Percentiles rank a stretch among this genome's conserved stretches.
These are phyloP conservation scores for Ascochyta lentis DNA, from an alignment of 2,329 filamentous ascomycete species.

Conservation along the genomic window DNA sequence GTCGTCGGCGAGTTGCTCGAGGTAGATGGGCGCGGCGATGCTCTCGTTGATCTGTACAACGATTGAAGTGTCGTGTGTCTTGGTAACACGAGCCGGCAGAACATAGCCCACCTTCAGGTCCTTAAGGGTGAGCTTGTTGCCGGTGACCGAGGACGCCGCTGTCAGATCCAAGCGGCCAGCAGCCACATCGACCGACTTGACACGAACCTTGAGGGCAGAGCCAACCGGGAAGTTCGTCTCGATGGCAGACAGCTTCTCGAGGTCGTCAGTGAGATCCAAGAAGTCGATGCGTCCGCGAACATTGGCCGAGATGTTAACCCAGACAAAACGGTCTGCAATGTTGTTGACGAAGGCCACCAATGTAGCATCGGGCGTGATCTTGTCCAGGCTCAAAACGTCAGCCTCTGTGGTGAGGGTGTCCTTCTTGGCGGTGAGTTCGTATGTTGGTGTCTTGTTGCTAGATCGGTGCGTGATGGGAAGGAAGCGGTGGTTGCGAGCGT, in stretches of 20 bases:
- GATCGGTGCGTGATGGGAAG: conserved; percentile 87
- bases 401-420: conserved; percentile 61
- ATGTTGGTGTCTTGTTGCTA: conserved; percentile 73
- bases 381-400: conserved; percentile 72
- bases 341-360: conserved; percentile 93
- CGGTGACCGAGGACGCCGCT: conserved; percentile 67
- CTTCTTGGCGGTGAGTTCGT: conserved; percentile 85
- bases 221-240: conserved; percentile 84
- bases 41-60: conserved; percentile 84
- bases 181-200: conserved; percentile 74
- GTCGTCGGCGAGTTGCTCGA: conserved; percentile 86
- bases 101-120: conserved; percentile 80
- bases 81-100: conserved; percentile 82
- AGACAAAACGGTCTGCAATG: conserved; percentile 76
- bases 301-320: conserved; percentile 89
- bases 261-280: conserved; percentile 86
- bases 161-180: conserved; percentile 83
- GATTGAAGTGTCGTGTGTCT: conserved; percentile 81
- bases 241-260: conserved; percentile 78
- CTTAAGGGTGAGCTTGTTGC: conserved; percentile 69
- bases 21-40: conserved; percentile 78
- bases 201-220: conserved; percentile 82
- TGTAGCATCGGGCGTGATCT: conserved; percentile 73
- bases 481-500: conserved; percentile 88
- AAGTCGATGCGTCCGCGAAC: conserved; percentile 83